phyloP scores from a whole-genome alignment of 352 stramenopile genomes.

The Phytophthora melonis region DNA sequence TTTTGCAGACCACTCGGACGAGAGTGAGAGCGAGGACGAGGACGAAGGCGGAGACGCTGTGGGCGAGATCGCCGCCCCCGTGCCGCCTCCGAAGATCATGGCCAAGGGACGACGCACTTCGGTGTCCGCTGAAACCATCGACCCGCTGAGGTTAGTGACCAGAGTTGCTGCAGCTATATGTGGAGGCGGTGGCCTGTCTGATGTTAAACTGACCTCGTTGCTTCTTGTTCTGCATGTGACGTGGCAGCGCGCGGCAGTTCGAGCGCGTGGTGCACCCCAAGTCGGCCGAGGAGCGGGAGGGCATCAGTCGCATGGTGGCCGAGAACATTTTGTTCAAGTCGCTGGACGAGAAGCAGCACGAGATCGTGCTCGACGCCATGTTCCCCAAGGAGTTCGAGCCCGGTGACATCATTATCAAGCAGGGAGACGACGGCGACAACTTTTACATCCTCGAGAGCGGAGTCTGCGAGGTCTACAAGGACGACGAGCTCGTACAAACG shows the following conservation, averaged over 20 bases:
- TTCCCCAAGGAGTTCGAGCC: slow-evolving; percentile 87
- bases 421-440: slow-evolving; percentile 93
- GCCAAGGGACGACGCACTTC: slow-evolving; percentile 89
- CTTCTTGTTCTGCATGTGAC: slow-evolving; percentile 21
- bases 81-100: slow-evolving; percentile 64
- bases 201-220: slow-evolving; percentile 17
- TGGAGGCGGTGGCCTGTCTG: slow-evolving; percentile 17
- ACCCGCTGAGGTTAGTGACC: slow-evolving; percentile 65
- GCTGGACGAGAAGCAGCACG: slow-evolving; percentile 88
- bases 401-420: slow-evolving; percentile 86
- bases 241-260: slow-evolving; percentile 76
- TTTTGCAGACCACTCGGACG: slow-evolving; percentile 80
- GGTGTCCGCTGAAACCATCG: slow-evolving; percentile 90
- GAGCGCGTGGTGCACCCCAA: slow-evolving; percentile 88
- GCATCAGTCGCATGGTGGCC: slow-evolving; percentile 83
- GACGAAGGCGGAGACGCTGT: slow-evolving; percentile 83
- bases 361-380: slow-evolving; percentile 90
- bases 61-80: slow-evolving; percentile 82
- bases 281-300: slow-evolving; percentile 77
- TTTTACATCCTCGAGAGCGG: slow-evolving; percentile 97
- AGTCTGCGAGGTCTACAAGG: slow-evolving; percentile 91
- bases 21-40: slow-evolving; percentile 90
- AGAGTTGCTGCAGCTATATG: neutral
- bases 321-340: slow-evolving; percentile 94
- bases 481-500: slow-evolving; percentile 86